Base-by-base conservation (phyloP, 108 stramenopile genomes). In the Fragilaria radians region DNA sequence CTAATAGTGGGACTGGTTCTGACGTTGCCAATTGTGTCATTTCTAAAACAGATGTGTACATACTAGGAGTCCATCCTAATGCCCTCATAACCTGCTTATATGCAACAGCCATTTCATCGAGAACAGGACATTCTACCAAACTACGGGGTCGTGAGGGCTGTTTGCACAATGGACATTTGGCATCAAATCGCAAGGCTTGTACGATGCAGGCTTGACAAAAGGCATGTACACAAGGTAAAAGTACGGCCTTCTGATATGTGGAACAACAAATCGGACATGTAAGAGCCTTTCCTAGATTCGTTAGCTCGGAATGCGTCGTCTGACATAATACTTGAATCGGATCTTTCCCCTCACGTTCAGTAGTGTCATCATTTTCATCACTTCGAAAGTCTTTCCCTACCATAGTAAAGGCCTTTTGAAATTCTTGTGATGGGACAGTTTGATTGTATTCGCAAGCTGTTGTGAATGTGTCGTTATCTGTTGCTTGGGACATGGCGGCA, bases 121-220 rank as follows among this genome's bases (percentile, higher is more conserved):
- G 65, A 9, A 81, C 59, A 24, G 65, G 46, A 25, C 59, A 48
- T 29, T 55, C 62, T 61, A 63, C 50, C 56, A 62, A 42, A 23
- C 65, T 36, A 46, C 80, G 73, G 23, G 67, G 71, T 32, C 68
- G 65, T 23, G 59, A 46, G 24, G 52, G 46, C 0, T 62, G 61
- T 25, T 84, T 70, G 61, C 85, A 90, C 33, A 72, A 68, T 14
- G 85, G 88, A 66, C 89, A 91, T 36, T 62, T 59, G 0, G 65
- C 51, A n/a, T 0, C 48, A 36, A 28, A 21, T 28, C 34, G 45
- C 52, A 26, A 29, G 25, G 52, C 21, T 34, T 59, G 52, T 19
- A 31, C 31, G 42, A 88, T 70, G 56, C 87, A 88, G 0, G 23
- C 34, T 25, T 61, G 46, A 57, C 87, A 88, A 65, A 72, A 88